Percentiles rank a stretch among this genome's conserved stretches.
Evolutionary conservation across 2,329 filamentous ascomycete species (phyloP).

Genomic region (Fusarium sp.): DNA sequence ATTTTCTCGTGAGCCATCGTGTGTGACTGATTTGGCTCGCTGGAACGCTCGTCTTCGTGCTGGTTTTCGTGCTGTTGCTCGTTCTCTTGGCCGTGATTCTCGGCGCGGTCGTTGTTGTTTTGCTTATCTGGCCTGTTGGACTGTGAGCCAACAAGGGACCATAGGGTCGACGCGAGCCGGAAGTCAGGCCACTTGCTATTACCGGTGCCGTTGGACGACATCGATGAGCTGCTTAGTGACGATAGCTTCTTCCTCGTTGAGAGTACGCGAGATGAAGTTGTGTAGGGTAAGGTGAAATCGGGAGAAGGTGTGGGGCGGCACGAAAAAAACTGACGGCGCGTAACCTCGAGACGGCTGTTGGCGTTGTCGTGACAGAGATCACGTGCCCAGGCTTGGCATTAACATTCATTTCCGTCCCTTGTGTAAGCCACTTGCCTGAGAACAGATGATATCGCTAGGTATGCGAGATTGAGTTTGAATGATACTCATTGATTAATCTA

Average conservation of each 20-base stretch:
- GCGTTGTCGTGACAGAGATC: constrained; percentile 32
- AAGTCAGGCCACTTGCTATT: constrained; percentile 55
- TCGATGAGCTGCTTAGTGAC: constrained; percentile 44
- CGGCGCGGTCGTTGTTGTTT: constrained; percentile 38
- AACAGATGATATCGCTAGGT: neutral
- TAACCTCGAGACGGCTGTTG: constrained; percentile 35
- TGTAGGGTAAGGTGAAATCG: constrained; percentile 48
- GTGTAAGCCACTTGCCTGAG: neutral
- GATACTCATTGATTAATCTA: constrained; percentile 23
- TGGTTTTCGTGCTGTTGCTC: constrained; percentile 39
- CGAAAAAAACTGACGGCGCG: constrained; percentile 49
- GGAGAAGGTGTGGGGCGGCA: constrained; percentile 48
- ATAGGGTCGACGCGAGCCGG: constrained; percentile 53
- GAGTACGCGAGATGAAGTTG: constrained; percentile 35
- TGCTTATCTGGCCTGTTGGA: constrained; percentile 47
- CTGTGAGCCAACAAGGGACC: constrained; percentile 51
- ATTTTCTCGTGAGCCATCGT: constrained; percentile 38
- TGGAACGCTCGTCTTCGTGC: constrained; percentile 34
- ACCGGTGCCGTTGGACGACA: constrained; percentile 46
- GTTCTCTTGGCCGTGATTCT: constrained; percentile 37
- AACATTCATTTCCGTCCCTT: constrained; percentile 7
- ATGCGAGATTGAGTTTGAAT: neutral
- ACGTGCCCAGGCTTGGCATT: constrained; percentile 43
- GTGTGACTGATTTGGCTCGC: constrained; percentile 35
- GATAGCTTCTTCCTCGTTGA: constrained; percentile 38